Conservation (phyloP, 495 filamentous ascomycete species). For the Articulospora tetracladia region DNA sequence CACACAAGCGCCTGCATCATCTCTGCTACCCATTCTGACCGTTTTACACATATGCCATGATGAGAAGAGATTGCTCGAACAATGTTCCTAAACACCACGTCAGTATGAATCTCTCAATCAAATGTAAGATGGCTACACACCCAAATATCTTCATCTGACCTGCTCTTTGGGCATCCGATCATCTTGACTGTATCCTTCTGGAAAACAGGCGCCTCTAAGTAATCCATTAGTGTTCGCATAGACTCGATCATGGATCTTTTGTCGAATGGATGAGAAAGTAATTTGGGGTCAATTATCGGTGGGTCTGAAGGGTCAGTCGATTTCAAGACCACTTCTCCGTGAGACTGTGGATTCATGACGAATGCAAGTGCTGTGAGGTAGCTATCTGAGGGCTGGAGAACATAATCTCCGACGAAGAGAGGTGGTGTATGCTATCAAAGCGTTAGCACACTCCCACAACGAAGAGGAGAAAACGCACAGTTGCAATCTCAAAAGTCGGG, state of each 20-base stretch:
- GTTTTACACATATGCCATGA: conserved; percentile 28
- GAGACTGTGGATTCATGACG: conserved; percentile 20
- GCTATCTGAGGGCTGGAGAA: conserved; percentile 10
- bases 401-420: conserved; percentile 13
- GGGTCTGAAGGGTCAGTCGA: conserved; percentile 22
- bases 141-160: conserved; percentile 47
- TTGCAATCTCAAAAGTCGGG: conserved; percentile 35
- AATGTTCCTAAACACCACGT: conserved; percentile 24
- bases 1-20: conserved; percentile 36
- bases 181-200: conserved; percentile 37
- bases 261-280: conserved; percentile 41
- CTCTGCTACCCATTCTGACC: conserved; percentile 39
- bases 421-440: conserved; percentile 18
- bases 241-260: conserved; percentile 39
- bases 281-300: conserved; percentile 27
- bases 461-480: conserved; percentile 3
- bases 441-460: neutral
- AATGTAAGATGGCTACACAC: neutral
- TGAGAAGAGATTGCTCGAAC: conserved; percentile 26
- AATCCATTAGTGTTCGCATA: conserved; percentile 32
- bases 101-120: neutral
- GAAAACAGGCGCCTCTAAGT: conserved; percentile 36
- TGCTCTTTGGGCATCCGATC: conserved; percentile 34
- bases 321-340: conserved; percentile 21
- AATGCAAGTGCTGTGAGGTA: conserved; percentile 17